A percentile compares a stretch with the other conserved stretches of the same genome.
Evolutionary conservation across 768 basidiomycete genomes (phyloP).

Genomic region (Vararia minispora): DNA sequence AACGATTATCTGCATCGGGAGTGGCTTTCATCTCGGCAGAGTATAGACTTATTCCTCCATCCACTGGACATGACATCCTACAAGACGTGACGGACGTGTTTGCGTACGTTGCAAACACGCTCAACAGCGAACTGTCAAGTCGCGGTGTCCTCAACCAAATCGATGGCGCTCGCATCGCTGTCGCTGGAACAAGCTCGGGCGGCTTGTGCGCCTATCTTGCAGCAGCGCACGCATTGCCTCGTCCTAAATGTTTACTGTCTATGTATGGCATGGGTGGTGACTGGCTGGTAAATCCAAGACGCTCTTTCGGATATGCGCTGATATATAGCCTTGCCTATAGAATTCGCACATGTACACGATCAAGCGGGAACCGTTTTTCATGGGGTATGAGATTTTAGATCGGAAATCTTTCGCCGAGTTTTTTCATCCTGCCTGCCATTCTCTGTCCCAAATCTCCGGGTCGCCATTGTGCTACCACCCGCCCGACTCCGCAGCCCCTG

Average conservation of each 20-base stretch:
- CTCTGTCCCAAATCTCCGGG: conserved; percentile 23
- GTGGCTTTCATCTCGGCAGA: conserved; percentile 52
- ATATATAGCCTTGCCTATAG: conserved; percentile 20
- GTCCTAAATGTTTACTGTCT: conserved; percentile 42
- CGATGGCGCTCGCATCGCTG: conserved; percentile 34
- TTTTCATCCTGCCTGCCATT: conserved; percentile 29
- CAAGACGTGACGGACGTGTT: conserved; percentile 50
- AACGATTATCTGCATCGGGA: conserved; percentile 34
- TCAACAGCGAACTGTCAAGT: conserved; percentile 7
- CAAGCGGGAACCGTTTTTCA: conserved; percentile 41
- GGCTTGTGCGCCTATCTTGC: conserved; percentile 55
- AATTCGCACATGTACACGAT: conserved; percentile 36
- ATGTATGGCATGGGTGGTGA: conserved; percentile 59
- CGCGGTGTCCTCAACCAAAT: conserved; percentile 18
- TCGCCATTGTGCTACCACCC: conserved; percentile 39
- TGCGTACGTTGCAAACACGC: conserved; percentile 26
- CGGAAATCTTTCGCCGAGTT: conserved; percentile 33
- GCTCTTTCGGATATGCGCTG: neutral
- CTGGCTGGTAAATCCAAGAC: conserved; percentile 26
- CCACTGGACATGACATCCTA: conserved; percentile 45
- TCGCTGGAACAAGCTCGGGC: conserved; percentile 49
- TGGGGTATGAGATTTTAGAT: conserved; percentile 44
- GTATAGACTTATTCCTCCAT: conserved; percentile 42
- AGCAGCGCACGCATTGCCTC: conserved; percentile 40
- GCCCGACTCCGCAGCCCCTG: conserved; percentile 33